A percentile compares a stretch with the other conserved stretches of the same genome.
These are phyloP conservation scores for Spathaspora arborariae DNA, from an alignment of 805 yeast species.

Conservation along the genomic window DNA sequence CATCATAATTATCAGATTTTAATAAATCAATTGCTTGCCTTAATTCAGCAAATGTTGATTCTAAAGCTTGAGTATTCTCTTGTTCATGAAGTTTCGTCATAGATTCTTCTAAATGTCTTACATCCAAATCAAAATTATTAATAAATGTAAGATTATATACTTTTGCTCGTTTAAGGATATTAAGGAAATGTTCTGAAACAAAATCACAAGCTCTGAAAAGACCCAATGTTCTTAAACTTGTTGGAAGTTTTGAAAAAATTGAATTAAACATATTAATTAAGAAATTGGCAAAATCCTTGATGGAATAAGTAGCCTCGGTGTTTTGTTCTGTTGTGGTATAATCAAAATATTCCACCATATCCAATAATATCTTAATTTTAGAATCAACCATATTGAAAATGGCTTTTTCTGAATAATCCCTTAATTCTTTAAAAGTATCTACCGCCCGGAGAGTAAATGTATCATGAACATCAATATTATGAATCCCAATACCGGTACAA, in stretches of 20 bases:
- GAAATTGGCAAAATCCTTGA: slow-evolving; percentile 81
- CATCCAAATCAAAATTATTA: slow-evolving; percentile 73
- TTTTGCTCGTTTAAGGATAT: slow-evolving; percentile 52
- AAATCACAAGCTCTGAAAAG: slow-evolving; percentile 84
- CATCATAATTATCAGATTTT: slow-evolving; percentile 59
- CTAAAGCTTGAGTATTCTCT: slow-evolving; percentile 49
- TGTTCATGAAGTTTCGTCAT: slow-evolving; percentile 33
- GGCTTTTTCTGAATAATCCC: slow-evolving; percentile 72
- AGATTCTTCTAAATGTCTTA: slow-evolving; percentile 61
- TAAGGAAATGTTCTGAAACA: slow-evolving; percentile 66
- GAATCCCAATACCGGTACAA: slow-evolving; percentile 36
- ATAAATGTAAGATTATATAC: slow-evolving; percentile 59
- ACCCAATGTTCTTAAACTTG: slow-evolving; percentile 71
- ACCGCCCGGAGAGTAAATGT: slow-evolving; percentile 46
- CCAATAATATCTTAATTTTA: slow-evolving; percentile 75
- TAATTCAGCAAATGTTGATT: slow-evolving; percentile 72
- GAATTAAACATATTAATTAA: slow-evolving; percentile 82
- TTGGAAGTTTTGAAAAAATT: slow-evolving; percentile 78
- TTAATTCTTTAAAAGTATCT: slow-evolving; percentile 51
- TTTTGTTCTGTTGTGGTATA: slow-evolving; percentile 60
- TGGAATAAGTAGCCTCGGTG: slow-evolving; percentile 64
- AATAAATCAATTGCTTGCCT: slow-evolving; percentile 77
- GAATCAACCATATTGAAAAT: slow-evolving; percentile 80
- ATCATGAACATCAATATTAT: slow-evolving; percentile 38
- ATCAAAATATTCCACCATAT: slow-evolving; percentile 74